Base-by-base conservation (phyloP, 805 yeast genomes). In the Metschnikowia lunata region DNA sequence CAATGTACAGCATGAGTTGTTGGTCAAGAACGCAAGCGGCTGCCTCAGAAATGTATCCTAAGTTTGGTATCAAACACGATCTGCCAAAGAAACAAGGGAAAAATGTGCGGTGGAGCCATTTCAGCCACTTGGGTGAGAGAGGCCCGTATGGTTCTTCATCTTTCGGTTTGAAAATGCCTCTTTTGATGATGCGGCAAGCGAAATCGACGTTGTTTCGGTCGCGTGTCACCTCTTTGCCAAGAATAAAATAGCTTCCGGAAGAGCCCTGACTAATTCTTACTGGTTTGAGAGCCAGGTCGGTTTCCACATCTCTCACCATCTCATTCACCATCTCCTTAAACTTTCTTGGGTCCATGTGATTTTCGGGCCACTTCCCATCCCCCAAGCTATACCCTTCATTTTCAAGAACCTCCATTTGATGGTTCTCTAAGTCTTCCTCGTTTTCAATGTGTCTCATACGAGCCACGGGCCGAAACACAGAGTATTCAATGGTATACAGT, bases 91-190 rank as follows among this genome's bases (percentile, higher is more conserved):
- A 83, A 53, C 88, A 84, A 2, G 90, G 90, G 45, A 84, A 84
- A 48, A 84, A 72, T 26, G 83, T 84, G 51, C 89, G 60, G 57
- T 84, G 89, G 4, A 82, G 58, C 89, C 90, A 84, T 61, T 84
- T 84, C 1, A 85, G 77, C 88, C 89, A 82, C 58, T 84, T 84
- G 1, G 90, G 89, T 4, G 85, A 79, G 41, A 84, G 56, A 1
- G 88, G 87, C 0, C 89, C 90, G 56, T 84, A 84, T 0, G 89
- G 90, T 53, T 84, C 89, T 59, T 84, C 90, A 60, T 83, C 88
- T 56, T 82, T 83, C 5, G 90, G 90, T 58, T 84, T 84, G 67
- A 84, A 84, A 2, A 84, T 80, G 0, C 83, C 89, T 12, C 72
- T 72, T 10, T 71, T 71, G 26, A 46, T 42, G 26, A 46, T 47